A percentile compares a stretch with the other conserved stretches of the same genome.
Evolutionary conservation across 176 grass and related monocot species (phyloP).

Genomic region (Metroxylon sagu): DNA sequence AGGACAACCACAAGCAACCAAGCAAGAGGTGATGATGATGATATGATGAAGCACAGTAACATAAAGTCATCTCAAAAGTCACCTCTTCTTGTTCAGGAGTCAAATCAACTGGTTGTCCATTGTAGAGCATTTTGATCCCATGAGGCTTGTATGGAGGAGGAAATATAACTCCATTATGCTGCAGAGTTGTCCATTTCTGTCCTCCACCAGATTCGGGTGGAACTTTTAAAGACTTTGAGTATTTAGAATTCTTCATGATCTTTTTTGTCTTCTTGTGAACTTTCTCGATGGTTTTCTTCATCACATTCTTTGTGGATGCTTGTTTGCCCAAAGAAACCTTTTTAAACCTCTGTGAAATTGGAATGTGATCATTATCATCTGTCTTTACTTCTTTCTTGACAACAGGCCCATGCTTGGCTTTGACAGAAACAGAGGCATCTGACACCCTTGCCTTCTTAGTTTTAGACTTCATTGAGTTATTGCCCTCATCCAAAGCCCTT

Average conservation of each 20-base stretch:
- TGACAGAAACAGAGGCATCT: constrained; percentile 20
- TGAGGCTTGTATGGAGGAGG: constrained; percentile 81
- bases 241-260: constrained; percentile 45
- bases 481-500: constrained; percentile 34
- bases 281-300: constrained; percentile 61
- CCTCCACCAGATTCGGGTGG: constrained; percentile 85
- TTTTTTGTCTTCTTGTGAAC: constrained; percentile 57
- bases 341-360: constrained; percentile 50
- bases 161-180: constrained; percentile 90
- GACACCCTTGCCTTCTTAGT: constrained; percentile 55
- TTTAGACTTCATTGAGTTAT: constrained; percentile 31
- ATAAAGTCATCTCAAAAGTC: constrained; percentile 9
- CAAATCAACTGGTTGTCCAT: constrained; percentile 65
- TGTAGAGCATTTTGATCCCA: constrained; percentile 93
- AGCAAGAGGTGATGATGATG: no score
- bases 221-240: constrained; percentile 51
- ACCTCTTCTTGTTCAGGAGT: constrained; percentile 97
- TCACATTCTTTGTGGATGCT: constrained; percentile 27
- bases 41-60: background rate
- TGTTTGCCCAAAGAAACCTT: constrained; percentile 50
- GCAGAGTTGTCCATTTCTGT: constrained; percentile 85
- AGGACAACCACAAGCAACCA: constrained; percentile 20
- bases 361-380: constrained; percentile 40
- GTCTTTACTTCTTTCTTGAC: constrained; percentile 19
- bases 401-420: background rate